Conservation (phyloP, 768 basidiomycete species). For the Favolaschia claudopus region DNA sequence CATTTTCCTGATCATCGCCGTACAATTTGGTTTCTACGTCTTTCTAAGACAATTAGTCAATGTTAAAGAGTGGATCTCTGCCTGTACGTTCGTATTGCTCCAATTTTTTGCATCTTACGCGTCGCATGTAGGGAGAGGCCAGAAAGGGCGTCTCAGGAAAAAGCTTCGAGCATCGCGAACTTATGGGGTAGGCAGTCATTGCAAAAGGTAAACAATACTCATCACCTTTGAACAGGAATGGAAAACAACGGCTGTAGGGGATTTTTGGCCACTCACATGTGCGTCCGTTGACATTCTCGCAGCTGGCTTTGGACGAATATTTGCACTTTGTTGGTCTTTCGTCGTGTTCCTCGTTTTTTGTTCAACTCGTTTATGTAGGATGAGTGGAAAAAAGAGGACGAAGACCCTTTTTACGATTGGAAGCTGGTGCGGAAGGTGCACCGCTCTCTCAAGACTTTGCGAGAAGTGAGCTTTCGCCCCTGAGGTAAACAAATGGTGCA, state of each 20-base stretch:
- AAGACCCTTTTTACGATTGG: constrained; percentile 93
- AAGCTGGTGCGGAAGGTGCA: constrained; percentile 82
- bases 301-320: constrained; percentile 69
- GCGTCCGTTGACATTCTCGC: background rate
- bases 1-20: constrained; percentile 83
- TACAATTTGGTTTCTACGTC: constrained; percentile 88
- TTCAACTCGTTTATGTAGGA: constrained; percentile 37
- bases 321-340: constrained; percentile 61
- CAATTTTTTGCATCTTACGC: constrained; percentile 4
- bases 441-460: constrained; percentile 71
- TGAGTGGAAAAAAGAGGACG: constrained; percentile 89
- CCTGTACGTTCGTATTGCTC: constrained; percentile 57
- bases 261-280: background rate
- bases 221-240: constrained; percentile 86
- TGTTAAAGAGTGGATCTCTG: constrained; percentile 90
- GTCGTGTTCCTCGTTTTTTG: background rate
- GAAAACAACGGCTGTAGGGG: constrained; percentile 75
- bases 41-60: constrained; percentile 92
- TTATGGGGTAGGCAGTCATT: constrained; percentile 78
- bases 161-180: constrained; percentile 75
- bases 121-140: constrained; percentile 73
- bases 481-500: too few species aligned
- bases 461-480: constrained; percentile 46
- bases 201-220: too few species aligned
- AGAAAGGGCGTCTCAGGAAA: constrained; percentile 79